Percentiles rank a stretch among this genome's conserved stretches.
These are phyloP conservation scores for Porphyrellus cyaneotinctus DNA, from an alignment of 768 basidiomycete species.

Conservation along the genomic window DNA sequence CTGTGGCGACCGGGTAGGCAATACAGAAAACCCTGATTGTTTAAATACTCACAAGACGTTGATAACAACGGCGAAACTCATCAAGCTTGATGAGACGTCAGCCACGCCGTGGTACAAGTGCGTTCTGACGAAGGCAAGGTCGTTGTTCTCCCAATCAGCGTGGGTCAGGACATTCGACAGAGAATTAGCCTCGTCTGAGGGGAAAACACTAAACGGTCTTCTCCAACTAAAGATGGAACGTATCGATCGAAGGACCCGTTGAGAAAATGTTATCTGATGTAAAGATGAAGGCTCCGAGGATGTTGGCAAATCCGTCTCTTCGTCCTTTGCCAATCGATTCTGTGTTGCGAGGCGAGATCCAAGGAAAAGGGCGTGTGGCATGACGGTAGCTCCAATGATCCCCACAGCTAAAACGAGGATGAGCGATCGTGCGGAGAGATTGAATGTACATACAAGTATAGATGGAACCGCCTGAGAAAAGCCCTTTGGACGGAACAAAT, in stretches of 20 bases:
- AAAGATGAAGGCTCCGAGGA: neutral
- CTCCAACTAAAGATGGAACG: slow-evolving; percentile 7
- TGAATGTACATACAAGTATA: slow-evolving; percentile 55
- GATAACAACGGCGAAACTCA: slow-evolving; percentile 84
- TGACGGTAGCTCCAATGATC: slow-evolving; percentile 80
- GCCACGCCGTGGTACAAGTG: slow-evolving; percentile 64
- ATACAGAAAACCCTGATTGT: neutral
- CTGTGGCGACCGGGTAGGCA: slow-evolving; percentile 32
- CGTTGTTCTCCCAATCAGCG: slow-evolving; percentile 53
- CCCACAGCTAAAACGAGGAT: slow-evolving; percentile 50
- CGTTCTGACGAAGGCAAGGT: slow-evolving; percentile 49
- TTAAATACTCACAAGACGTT: slow-evolving; percentile 63
- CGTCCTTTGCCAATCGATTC: slow-evolving; percentile 51
- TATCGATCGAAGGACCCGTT: slow-evolving; percentile 11
- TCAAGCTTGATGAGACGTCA: slow-evolving; percentile 64
- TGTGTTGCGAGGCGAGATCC: slow-evolving; percentile 85
- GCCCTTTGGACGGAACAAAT: slow-evolving; percentile 65
- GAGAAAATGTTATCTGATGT: slow-evolving; percentile 21
- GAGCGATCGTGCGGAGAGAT: slow-evolving; percentile 8
- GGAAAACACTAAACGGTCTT: slow-evolving; percentile 25
- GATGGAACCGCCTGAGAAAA: slow-evolving; percentile 53
- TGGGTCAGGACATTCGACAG: slow-evolving; percentile 39
- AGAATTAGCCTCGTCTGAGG: slow-evolving; percentile 17
- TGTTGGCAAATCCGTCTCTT: slow-evolving; percentile 18
- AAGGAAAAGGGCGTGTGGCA: slow-evolving; percentile 91